These are phyloP conservation scores for Triadica sebifera DNA, from an alignment of 345 rosid species.

Conservation along the genomic window DNA sequence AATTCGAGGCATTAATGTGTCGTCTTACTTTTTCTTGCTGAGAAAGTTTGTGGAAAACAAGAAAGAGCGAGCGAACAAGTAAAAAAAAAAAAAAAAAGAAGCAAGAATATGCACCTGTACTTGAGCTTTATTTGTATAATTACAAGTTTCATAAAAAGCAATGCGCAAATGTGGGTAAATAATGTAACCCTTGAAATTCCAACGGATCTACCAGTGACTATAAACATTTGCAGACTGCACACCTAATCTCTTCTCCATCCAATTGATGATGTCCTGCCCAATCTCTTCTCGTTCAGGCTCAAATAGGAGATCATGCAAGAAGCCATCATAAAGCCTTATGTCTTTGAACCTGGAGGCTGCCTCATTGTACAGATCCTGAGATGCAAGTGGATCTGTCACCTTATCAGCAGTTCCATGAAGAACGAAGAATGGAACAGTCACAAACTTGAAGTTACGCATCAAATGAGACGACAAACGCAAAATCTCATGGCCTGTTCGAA, in stretches of 20 bases:
- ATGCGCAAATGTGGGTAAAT: neutral
- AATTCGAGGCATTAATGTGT: too few relatives aligned
- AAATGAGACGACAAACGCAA: conserved; percentile 72
- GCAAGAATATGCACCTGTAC: neutral
- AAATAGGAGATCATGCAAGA: conserved; percentile 89
- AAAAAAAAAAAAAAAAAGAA: too few relatives aligned
- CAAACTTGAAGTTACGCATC: conserved; percentile 60
- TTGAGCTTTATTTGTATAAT: conserved; percentile 1
- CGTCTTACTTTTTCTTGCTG: too few relatives aligned
- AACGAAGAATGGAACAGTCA: conserved; percentile 79
- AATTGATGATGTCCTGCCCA: conserved; percentile 72
- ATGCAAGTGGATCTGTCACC: conserved; percentile 91
- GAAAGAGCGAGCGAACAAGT: too few relatives aligned
- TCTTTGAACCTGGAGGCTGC: conserved; percentile 80
- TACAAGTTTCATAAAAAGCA: neutral
- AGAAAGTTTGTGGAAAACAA: too few relatives aligned
- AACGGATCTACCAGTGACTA: conserved; percentile 8
- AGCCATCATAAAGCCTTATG: conserved; percentile 85
- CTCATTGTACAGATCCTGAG: conserved; percentile 72
- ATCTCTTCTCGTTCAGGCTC: conserved; percentile 87
- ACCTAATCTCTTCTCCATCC: conserved; percentile 77
- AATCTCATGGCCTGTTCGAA: conserved; percentile 93
- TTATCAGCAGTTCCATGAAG: conserved; percentile 93
- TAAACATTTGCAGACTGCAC: neutral
- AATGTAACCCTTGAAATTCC: neutral